Conservation (phyloP, 148 eudicot species). For the Cornus suecica region DNA sequence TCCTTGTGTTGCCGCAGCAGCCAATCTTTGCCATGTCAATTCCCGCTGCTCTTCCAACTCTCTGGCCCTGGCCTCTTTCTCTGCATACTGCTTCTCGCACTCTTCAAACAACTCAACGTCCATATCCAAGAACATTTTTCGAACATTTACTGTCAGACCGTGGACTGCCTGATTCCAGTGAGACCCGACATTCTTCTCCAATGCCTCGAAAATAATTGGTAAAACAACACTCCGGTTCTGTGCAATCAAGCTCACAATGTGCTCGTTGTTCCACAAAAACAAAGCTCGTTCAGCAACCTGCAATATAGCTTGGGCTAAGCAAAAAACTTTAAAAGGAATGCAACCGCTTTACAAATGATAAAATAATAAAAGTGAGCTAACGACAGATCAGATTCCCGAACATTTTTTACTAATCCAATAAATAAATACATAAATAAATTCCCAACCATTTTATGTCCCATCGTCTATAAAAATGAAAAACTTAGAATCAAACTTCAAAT, state of each 20-base stretch:
- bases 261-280: constrained; percentile 74
- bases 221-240: constrained; percentile 52
- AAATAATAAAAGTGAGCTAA: not conserved
- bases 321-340: not conserved
- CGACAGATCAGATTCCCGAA: not conserved
- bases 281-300: constrained; percentile 84
- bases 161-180: constrained; percentile 82
- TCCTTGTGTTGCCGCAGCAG: constrained; percentile 37
- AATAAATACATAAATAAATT: too few relatives aligned
- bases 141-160: constrained; percentile 62
- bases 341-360: not conserved
- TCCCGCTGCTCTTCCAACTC: constrained; percentile 50
- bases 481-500: not conserved
- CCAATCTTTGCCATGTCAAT: constrained; percentile 56
- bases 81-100: constrained; percentile 54
- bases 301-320: constrained; percentile 3
- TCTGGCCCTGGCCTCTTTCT: constrained; percentile 38
- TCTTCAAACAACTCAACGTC: constrained; percentile 60
- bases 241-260: constrained; percentile 67
- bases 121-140: constrained; percentile 76
- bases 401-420: too few relatives aligned
- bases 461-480: not conserved
- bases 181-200: constrained; percentile 63
- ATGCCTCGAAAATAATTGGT: constrained; percentile 71
- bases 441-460: not conserved